A percentile compares a stretch with the other conserved stretches of the same genome.
phyloP scores from a whole-genome alignment of 805 yeast species.

The Starmerella gropengiesseri region DNA sequence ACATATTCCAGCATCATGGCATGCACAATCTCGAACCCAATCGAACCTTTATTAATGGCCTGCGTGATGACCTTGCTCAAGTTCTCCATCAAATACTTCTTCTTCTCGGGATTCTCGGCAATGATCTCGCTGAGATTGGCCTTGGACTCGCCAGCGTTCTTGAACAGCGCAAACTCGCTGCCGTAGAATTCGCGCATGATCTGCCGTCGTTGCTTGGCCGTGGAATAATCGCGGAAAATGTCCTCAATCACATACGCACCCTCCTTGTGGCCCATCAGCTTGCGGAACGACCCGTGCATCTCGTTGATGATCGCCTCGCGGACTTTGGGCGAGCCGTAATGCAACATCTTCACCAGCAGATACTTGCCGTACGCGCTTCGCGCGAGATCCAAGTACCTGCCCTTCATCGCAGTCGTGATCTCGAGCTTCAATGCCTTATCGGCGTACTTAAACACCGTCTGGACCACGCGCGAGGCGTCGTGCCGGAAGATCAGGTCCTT shows the following conservation, averaged over 20 bases:
- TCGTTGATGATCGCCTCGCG: slow-evolving; percentile 68
- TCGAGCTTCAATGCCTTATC: slow-evolving; percentile 65
- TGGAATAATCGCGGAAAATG: slow-evolving; percentile 71
- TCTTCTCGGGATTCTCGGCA: slow-evolving; percentile 61
- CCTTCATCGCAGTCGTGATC: slow-evolving; percentile 58
- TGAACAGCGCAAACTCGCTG: slow-evolving; percentile 82
- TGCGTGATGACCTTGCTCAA: slow-evolving; percentile 75
- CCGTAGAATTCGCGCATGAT: slow-evolving; percentile 97
- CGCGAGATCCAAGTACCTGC: slow-evolving; percentile 69
- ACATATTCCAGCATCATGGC: slow-evolving; percentile 90
- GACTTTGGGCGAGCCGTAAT: slow-evolving; percentile 79
- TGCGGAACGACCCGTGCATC: slow-evolving; percentile 81
- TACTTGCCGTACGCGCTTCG: slow-evolving; percentile 92
- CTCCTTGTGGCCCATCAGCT: slow-evolving; percentile 90
- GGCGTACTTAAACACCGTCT: slow-evolving; percentile 80
- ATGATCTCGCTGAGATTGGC: slow-evolving; percentile 57
- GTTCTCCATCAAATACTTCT: slow-evolving; percentile 61
- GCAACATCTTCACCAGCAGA: slow-evolving; percentile 73
- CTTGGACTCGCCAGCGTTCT: slow-evolving; percentile 55
- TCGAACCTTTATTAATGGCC: slow-evolving; percentile 87
- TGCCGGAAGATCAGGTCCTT: slow-evolving; percentile 85
- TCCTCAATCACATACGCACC: slow-evolving; percentile 98
- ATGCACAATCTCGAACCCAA: slow-evolving; percentile 90
- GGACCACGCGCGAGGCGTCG: slow-evolving; percentile 93
- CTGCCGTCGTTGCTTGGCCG: slow-evolving; percentile 73